Conservation (phyloP, 2,329 filamentous ascomycete species). For the Pseudopyricularia cyperi region DNA sequence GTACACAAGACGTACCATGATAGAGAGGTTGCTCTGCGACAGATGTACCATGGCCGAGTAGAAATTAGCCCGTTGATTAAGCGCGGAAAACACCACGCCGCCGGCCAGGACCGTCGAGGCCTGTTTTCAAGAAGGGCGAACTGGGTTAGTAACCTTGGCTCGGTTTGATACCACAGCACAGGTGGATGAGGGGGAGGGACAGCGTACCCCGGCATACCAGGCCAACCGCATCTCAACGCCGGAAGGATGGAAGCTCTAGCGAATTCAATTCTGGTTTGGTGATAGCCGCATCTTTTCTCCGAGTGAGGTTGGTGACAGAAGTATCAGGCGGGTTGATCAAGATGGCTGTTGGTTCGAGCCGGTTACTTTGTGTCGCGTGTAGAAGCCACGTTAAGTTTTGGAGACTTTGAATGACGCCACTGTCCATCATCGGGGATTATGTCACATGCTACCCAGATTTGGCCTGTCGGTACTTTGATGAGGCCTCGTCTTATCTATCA, state of each 20-base stretch:
- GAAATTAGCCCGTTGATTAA: constrained; percentile 93
- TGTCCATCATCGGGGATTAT: neutral
- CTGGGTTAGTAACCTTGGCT: constrained; percentile 6
- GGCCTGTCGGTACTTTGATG: neutral
- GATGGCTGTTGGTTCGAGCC: neutral
- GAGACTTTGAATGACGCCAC: neutral
- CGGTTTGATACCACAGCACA: constrained; percentile 5
- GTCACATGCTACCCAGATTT: neutral
- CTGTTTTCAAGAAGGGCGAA: constrained; percentile 24
- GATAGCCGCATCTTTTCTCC: neutral
- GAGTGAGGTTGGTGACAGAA: neutral
- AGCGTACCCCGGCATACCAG: constrained; percentile 47
- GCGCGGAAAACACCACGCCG: constrained; percentile 75
- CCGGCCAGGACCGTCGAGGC: constrained; percentile 73
- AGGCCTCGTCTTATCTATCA: neutral
- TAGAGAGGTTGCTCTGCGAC: constrained; percentile 87
- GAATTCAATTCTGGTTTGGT: neutral
- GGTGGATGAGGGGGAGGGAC: neutral
- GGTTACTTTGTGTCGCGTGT: neutral
- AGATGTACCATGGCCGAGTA: constrained; percentile 97
- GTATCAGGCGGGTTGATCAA: neutral
- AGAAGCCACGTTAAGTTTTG: neutral
- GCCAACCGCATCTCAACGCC: constrained; percentile 40
- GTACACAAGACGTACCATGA: constrained; percentile 53
- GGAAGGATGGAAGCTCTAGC: neutral